Percentiles rank a stretch among this genome's conserved stretches.
Conservation (phyloP, 2,329 filamentous ascomycete genomes). For the Blumeria hordei region DNA sequence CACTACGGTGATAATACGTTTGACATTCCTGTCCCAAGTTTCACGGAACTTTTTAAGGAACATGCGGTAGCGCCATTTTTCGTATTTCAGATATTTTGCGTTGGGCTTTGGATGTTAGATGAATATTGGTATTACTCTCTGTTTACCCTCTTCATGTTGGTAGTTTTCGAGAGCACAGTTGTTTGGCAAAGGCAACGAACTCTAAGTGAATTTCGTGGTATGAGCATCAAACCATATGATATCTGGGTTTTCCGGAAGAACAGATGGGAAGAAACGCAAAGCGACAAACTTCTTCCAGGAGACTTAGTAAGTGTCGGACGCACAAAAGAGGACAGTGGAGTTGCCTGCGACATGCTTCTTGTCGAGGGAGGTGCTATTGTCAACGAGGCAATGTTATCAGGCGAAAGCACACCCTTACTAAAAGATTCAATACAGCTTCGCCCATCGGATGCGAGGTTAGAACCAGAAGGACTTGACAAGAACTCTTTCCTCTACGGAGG, state of each 20-base stretch:
- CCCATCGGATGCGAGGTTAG: constrained; percentile 54
- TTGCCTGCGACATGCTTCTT: constrained; percentile 90
- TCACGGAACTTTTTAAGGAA: constrained; percentile 89
- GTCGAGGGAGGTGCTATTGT: constrained; percentile 92
- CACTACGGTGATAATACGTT: constrained; percentile 94
- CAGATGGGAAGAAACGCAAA: constrained; percentile 72
- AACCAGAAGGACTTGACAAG: constrained; percentile 84
- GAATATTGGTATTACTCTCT: constrained; percentile 99
- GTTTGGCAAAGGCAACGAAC: constrained; percentile 98
- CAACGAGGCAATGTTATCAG: constrained; percentile 97
- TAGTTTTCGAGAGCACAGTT: constrained; percentile 91
- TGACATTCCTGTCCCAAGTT: constrained; percentile 90
- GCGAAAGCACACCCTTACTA: constrained; percentile 85
- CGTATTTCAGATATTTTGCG: constrained; percentile 96
- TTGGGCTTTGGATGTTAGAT: constrained; percentile 93
- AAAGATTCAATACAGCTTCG: constrained; percentile 91
- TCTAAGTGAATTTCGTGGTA: constrained; percentile 84
- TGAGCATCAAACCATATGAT: constrained; percentile 98
- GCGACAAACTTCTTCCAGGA: constrained; percentile 77
- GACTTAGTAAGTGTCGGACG: constrained; percentile 80
- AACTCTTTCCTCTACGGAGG: constrained; percentile 91
- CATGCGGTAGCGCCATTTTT: constrained; percentile 98
- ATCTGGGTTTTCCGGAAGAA: constrained; percentile 73
- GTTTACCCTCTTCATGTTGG: constrained; percentile 96
- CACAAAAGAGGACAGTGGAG: constrained; percentile 89